Percentiles rank a stretch among this genome's conserved stretches.
These are phyloP conservation scores for Micractinium conductrix DNA, from an alignment of 139 green algal genomes.

Conservation along the genomic window DNA sequence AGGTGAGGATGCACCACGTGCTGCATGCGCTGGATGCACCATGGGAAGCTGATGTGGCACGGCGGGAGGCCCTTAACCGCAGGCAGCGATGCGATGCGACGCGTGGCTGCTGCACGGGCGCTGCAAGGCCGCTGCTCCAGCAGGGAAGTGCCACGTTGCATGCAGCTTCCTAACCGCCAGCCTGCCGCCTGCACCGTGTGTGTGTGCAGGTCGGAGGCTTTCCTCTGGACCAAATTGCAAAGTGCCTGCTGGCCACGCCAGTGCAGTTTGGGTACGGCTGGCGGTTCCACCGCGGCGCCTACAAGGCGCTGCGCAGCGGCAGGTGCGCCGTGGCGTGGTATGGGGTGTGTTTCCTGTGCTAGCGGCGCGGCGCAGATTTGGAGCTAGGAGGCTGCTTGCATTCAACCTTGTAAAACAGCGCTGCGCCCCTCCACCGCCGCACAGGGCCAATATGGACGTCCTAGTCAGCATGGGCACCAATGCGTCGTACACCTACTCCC, in stretches of 20 bases:
- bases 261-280: slow-evolving; percentile 92
- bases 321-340: not conserved
- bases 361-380: no score
- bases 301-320: slow-evolving; percentile 65
- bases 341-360: not conserved
- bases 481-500: slow-evolving; percentile 91
- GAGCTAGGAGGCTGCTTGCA: no score
- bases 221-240: slow-evolving; percentile 78
- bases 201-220: slow-evolving; percentile 76
- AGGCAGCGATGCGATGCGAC: not conserved
- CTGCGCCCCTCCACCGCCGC: no score
- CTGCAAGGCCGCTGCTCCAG: not conserved
- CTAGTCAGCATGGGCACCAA: slow-evolving; percentile 96
- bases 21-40: not conserved
- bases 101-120: not conserved
- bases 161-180: no score
- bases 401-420: no score
- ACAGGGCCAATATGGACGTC: slow-evolving; percentile 99
- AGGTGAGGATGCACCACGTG: not conserved
- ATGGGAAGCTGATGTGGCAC: no score
- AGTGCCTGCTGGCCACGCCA: slow-evolving; percentile 86
- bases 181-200: no score
- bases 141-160: no score
- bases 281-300: slow-evolving; percentile 93
- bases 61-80: no score